Conservation (phyloP, 345 rosid genomes). For the Brassica carinata region DNA sequence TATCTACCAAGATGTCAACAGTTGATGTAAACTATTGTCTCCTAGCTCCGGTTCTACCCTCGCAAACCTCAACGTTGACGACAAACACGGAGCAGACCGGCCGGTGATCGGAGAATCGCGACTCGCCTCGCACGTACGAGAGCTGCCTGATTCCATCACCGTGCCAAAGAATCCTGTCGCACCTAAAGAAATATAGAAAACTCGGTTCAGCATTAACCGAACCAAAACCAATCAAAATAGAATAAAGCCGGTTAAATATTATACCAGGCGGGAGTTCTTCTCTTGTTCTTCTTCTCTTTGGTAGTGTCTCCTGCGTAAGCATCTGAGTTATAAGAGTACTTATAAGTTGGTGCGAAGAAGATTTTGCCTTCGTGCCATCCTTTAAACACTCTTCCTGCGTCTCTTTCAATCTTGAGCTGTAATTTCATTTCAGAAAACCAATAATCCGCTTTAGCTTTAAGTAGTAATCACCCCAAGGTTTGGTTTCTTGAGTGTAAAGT, state of each 20-base stretch:
- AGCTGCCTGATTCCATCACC: conserved; percentile 71
- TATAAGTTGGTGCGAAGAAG: conserved; percentile 88
- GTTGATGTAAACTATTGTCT: conserved; percentile 21
- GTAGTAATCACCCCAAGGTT: background rate
- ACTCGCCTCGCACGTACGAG: conserved; percentile 65
- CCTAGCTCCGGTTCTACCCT: conserved; percentile 40
- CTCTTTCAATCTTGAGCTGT: conserved; percentile 90
- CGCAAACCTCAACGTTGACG: conserved; percentile 55
- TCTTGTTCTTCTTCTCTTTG: conserved; percentile 64
- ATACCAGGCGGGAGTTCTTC: conserved; percentile 99
- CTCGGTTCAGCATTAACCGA: conserved; percentile 14
- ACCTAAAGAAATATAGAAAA: conserved; percentile 52
- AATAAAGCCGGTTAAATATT: conserved; percentile 2
- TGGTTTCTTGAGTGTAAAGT: conserved; percentile 27
- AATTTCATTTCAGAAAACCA: background rate
- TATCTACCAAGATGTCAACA: conserved; percentile 5
- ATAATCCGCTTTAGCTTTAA: conserved; percentile 20
- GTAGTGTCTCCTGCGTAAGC: conserved; percentile 71
- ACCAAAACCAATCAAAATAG: background rate
- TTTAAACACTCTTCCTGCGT: conserved; percentile 81
- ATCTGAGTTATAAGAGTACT: conserved; percentile 83
- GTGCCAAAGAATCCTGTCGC: conserved; percentile 88
- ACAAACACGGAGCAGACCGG: conserved; percentile 71
- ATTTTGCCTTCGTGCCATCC: conserved; percentile 96
- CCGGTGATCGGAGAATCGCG: conserved; percentile 84